A percentile compares a stretch with the other conserved stretches of the same genome.
Conservation (phyloP, 2,329 filamentous ascomycete species). For the Calonectria ilicicola region DNA sequence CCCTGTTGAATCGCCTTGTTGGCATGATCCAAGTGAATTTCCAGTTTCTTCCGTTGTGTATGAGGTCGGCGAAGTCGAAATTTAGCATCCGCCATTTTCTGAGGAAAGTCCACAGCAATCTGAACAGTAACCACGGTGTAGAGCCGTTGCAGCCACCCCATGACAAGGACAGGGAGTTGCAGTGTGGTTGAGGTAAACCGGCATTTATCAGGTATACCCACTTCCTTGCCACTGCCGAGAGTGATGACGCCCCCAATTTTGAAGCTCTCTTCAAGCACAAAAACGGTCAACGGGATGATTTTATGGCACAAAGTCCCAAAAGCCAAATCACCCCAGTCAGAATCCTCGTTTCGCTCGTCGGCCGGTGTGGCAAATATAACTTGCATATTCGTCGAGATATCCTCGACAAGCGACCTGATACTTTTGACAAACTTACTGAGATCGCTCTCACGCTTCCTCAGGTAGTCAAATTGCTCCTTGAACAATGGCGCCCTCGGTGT, state of each 20-base stretch:
- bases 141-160: constrained; percentile 33
- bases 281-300: constrained; percentile 43
- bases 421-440: constrained; percentile 21
- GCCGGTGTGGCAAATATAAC: background rate
- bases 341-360: background rate
- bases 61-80: background rate
- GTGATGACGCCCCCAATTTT: constrained; percentile 26
- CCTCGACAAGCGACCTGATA: constrained; percentile 22
- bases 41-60: constrained; percentile 16
- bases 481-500: constrained; percentile 27
- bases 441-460: constrained; percentile 3
- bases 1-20: constrained; percentile 24
- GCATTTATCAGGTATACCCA: constrained; percentile 4
- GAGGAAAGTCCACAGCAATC: constrained; percentile 22
- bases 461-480: constrained; percentile 29
- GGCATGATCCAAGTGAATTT: background rate
- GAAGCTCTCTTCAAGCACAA: constrained; percentile 37
- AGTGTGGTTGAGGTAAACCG: constrained; percentile 36
- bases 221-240: background rate
- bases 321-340: constrained; percentile 13
- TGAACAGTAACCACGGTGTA: constrained; percentile 23
- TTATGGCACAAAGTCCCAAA: constrained; percentile 25
- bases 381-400: constrained; percentile 20
- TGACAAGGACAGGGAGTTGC: constrained; percentile 24
- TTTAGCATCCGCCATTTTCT: background rate